Base-by-base conservation (phyloP, 2,329 filamentous ascomycete genomes). In the Scytalidium sp. region DNA sequence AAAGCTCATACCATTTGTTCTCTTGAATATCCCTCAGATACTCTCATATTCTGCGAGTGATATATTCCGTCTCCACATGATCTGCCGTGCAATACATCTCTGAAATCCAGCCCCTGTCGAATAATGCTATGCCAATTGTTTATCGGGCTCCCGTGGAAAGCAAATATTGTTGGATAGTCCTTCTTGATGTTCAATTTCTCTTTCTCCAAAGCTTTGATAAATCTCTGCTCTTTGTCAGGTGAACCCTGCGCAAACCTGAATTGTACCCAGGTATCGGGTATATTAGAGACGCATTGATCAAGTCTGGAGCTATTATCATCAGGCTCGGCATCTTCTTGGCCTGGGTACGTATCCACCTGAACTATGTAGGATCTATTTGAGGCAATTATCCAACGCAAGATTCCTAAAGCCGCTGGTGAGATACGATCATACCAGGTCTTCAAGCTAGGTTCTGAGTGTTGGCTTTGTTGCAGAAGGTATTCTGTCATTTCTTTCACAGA, bases 41-140 rank as follows among this genome's bases (percentile, higher is more conserved):
- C 80, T 0, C 41, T n/a, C 43, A 82, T 81, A 2, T 82, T 55
- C 10, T 70, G 71, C 39, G 88, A 85, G 64, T 95, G 85, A 62
- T 97, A 97, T 2, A 95, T 87, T 0, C 92, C 92, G 62, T 96
- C 51, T 0, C 92, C 92, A 60, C 57, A 90, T 1, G 85, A 73
- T 53, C 92, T 81, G 1, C 91, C 92, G 64, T 93, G 70, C 0
- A 64, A 40, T 0, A 72, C 68, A 1, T 79, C 67, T 3, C 81
- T 79, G 68, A 84, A 96, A 64, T 96, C 81, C 5, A 97, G 73
- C 0, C 92, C 91, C 52, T 87, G 82, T 25, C 91, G 83, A 54
- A 96, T 83, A 59, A 97, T 96, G 59, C 85, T 88, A 67, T 97
- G 92, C 92, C 92, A 96, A 60, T 96, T 96, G 3, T 67, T 56